These are phyloP conservation scores for Heliamphora exappendiculata DNA, from an alignment of 148 eudicot species.

Conservation along the genomic window DNA sequence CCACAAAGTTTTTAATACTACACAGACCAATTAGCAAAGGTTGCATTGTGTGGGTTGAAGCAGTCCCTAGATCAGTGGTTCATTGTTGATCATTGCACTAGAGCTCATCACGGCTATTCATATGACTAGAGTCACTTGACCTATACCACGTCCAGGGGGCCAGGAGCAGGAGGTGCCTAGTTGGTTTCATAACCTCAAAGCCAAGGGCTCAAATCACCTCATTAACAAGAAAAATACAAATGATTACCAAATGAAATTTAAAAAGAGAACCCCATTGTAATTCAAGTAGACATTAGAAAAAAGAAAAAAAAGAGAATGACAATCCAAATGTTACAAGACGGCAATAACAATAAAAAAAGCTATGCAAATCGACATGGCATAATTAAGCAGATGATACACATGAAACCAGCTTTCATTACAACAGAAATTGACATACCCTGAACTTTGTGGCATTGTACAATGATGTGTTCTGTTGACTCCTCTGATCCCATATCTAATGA, in stretches of 20 bases:
- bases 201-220: not conserved
- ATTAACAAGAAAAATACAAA: not conserved
- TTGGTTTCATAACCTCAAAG: not conserved
- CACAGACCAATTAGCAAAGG: not conserved
- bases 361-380: not conserved
- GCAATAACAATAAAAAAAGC: not conserved
- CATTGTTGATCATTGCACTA: not conserved
- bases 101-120: not conserved
- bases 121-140: no score
- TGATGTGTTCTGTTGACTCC: conserved; percentile 43
- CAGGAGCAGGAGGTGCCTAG: not conserved
- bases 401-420: not conserved
- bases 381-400: not conserved
- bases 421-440: conserved; percentile 46
- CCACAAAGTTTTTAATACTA: not conserved
- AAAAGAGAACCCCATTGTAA: not conserved
- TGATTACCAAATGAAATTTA: not conserved
- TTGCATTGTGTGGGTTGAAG: not conserved
- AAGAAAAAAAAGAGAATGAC: not conserved
- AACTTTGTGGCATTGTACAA: conserved; percentile 70
- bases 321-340: not conserved
- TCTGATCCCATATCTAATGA: conserved; percentile 67
- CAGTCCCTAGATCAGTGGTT: not conserved
- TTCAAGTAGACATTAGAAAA: not conserved
- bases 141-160: not conserved